phyloP scores from a whole-genome alignment of 257 asterid species.

The Gentiana macrophylla region DNA sequence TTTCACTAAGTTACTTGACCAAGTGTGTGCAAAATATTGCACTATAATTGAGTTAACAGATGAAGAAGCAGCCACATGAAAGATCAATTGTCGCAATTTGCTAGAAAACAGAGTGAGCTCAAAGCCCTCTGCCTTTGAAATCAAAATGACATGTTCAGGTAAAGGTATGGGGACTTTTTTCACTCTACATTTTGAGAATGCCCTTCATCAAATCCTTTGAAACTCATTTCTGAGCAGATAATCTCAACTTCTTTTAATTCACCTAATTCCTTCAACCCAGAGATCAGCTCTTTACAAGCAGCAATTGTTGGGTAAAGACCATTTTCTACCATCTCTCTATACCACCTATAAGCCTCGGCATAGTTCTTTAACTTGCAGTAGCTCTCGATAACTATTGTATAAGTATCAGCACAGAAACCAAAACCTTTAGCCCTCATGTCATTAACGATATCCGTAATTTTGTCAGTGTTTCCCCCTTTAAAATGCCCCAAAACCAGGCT shows the following conservation, averaged over 20 bases:
- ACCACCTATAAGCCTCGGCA: slow-evolving; percentile 50
- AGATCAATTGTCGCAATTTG: too few species aligned
- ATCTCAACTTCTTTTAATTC: slow-evolving; percentile 36
- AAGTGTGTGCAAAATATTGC: too few species aligned
- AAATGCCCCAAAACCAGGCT: slow-evolving; percentile 50
- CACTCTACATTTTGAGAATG: too few species aligned
- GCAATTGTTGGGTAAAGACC: slow-evolving; percentile 36
- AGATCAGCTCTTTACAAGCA: slow-evolving; percentile 34
- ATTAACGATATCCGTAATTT: slow-evolving; percentile 37
- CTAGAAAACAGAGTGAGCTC: too few species aligned
- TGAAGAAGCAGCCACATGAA: too few species aligned
- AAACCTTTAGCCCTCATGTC: slow-evolving; percentile 44
- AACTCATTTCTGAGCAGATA: slow-evolving; percentile 49
- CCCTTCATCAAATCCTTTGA: slow-evolving; percentile 37
- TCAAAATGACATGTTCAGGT: too few species aligned
- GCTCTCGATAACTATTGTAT: slow-evolving; percentile 43
- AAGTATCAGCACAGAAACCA: slow-evolving; percentile 40
- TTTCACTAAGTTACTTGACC: too few species aligned
- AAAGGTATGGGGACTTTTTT: too few species aligned
- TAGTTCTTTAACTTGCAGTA: slow-evolving; percentile 50
- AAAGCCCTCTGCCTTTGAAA: too few species aligned
- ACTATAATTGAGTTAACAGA: too few species aligned
- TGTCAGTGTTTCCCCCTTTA: slow-evolving; percentile 33
- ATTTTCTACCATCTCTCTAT: slow-evolving; percentile 42
- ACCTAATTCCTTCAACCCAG: slow-evolving; percentile 48